Percentiles rank a stretch among this genome's conserved stretches.
phyloP scores from a whole-genome alignment of 2,329 filamentous ascomycete species.

The Ophiocordyceps robertsii region DNA sequence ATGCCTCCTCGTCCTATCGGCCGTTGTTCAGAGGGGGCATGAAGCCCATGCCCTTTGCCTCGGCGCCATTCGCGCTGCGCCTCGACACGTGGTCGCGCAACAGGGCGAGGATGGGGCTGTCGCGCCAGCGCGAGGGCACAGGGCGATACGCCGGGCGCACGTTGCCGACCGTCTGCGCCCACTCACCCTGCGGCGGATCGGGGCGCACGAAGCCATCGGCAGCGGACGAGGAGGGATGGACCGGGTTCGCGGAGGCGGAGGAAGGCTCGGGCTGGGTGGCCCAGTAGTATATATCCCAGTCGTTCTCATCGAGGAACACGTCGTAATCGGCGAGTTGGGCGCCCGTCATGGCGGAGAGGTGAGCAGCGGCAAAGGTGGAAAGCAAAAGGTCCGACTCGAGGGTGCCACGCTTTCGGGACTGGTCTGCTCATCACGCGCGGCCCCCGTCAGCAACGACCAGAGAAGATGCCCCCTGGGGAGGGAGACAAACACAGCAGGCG shows the following conservation, averaged over 20 bases:
- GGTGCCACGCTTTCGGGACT: conserved; percentile 90
- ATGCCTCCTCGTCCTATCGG: neutral
- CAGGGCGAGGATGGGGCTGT: conserved; percentile 64
- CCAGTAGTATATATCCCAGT: conserved; percentile 99
- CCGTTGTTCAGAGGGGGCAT: conserved; percentile 33
- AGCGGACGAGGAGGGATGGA: conserved; percentile 4
- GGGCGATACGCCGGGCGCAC: conserved; percentile 90
- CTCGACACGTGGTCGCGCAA: conserved; percentile 67
- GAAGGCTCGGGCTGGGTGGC: conserved; percentile 62
- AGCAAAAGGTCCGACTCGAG: conserved; percentile 93
- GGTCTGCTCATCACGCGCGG: conserved; percentile 45
- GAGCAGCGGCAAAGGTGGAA: conserved; percentile 78
- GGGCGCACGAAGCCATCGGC: conserved; percentile 17
- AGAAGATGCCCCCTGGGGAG: conserved; percentile 1
- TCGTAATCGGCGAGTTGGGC: conserved; percentile 76
- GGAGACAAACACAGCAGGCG: conserved; percentile 53
- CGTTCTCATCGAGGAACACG: conserved; percentile 91
- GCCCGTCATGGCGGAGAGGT: conserved; percentile 61
- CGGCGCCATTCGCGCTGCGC: conserved; percentile 27
- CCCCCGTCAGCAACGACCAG: no score
- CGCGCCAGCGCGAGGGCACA: conserved; percentile 73
- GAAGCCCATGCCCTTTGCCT: conserved; percentile 35
- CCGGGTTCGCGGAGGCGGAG: conserved; percentile 9
- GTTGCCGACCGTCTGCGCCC: conserved; percentile 90
- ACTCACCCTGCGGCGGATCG: conserved; percentile 52